phyloP scores from a whole-genome alignment of 192 early-diverging fungal genomes.

The Coemansia sp. region DNA sequence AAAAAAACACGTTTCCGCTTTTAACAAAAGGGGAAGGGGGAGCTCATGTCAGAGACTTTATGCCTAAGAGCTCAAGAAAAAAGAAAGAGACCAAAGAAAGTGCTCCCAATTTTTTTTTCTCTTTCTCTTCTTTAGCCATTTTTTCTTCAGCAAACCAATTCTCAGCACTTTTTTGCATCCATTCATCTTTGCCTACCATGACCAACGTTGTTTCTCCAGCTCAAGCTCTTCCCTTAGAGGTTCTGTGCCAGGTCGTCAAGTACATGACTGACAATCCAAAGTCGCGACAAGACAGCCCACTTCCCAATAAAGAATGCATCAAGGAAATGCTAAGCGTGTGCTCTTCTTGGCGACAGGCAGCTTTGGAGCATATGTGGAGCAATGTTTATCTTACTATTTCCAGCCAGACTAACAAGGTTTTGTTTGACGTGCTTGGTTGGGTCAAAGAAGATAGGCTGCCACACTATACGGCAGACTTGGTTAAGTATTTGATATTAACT shows the following conservation, averaged over 20 bases:
- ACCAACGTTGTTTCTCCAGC: background rate
- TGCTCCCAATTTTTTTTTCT: too few relatives aligned
- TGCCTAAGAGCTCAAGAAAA: too few relatives aligned
- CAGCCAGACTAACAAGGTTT: too few relatives aligned
- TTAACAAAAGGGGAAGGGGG: too few relatives aligned
- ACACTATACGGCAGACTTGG: too few relatives aligned
- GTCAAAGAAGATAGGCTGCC: too few relatives aligned
- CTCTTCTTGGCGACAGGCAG: background rate
- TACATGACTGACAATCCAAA: background rate
- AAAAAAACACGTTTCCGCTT: too few relatives aligned
- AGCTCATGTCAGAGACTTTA: too few relatives aligned
- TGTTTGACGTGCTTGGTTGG: too few relatives aligned
- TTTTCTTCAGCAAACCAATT: background rate
- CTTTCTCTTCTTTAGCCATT: background rate
- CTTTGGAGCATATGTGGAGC: background rate
- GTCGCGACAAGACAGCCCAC: background rate
- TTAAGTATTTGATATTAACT: too few relatives aligned
- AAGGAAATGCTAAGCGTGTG: background rate
- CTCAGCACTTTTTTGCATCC: background rate
- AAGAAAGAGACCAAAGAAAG: background rate
- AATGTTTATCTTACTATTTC: too few relatives aligned
- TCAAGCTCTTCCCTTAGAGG: background rate
- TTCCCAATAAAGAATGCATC: background rate
- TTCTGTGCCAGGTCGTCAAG: background rate
- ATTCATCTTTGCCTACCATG: background rate